Evolutionary conservation across 2,329 filamentous ascomycete genomes (phyloP), one percentile per base, ranked within the genome.

Genomic region (Ilyonectria mors-panacis): DNA sequence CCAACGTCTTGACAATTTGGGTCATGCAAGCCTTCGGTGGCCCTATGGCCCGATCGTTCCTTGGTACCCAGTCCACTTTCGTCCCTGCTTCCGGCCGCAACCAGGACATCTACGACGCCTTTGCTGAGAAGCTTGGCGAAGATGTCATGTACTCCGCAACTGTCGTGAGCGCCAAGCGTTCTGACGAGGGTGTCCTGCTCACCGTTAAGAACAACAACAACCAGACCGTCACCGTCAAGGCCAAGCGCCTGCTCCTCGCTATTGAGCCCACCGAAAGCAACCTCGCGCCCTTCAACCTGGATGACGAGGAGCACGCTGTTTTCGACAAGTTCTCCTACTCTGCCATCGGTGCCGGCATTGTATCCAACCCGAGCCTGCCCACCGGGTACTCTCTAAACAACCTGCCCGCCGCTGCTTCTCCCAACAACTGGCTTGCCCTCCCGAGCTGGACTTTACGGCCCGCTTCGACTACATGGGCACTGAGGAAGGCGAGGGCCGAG

Each of bases 1-100:
- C 83, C 6, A 77, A 79, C 4, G 69, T 78, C 12, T 79, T 82
- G n/a, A 83, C 83, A 1, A 62, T 88, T 7, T 85, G 85, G 69
- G 78, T 85, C 15, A 78, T 87, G 68, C 83, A 85, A 66, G 76
- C 75, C 3, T 81, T 82, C 55, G 79, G 79, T 6, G 76, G 73
- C 10, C 77, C 72, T n/a, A 80, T 83, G 67, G 72, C 78, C 1
- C 73, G 78, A 17, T 76, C 75, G 3, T 74, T 83, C 21, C 71
- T 77, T 45, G 78, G 73, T 9, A 69, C 66, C 3, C 73, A 76
- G 33, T 65, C 76, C 8, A 73, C 75, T 5, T 81, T 79, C 19
- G 76, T 78, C 2, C 78, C 81, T 1, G 70, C 66, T 1, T 81
- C 81, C 7, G 72, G 76, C 50, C 75, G 77, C 35, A 82, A 83